Percentiles rank a stretch among this genome's conserved stretches.
Conservation (phyloP, 108 stramenopile species). For the Nitzschia inconspicua region DNA sequence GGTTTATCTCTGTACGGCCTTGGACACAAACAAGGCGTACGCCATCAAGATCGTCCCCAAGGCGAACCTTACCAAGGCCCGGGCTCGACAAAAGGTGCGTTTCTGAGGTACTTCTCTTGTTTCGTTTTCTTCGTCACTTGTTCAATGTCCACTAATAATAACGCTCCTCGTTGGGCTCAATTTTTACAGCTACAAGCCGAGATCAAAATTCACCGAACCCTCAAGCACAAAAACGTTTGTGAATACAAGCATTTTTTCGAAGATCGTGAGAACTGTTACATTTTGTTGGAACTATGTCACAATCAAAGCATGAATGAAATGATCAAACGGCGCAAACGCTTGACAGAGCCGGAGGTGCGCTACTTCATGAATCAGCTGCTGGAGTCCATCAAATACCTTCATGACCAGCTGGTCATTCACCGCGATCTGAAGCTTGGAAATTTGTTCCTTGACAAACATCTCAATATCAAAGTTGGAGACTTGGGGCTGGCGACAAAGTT, state of each 20-base stretch:
- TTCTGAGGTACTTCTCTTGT: too few relatives aligned
- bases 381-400: conserved; percentile 89
- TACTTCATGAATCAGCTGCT: conserved; percentile 82
- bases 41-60: conserved; percentile 94
- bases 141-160: too few relatives aligned
- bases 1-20: conserved; percentile 80
- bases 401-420: conserved; percentile 90
- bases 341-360: conserved; percentile 87
- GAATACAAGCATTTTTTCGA: conserved; percentile 98
- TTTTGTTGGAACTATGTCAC: conserved; percentile 96
- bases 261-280: conserved; percentile 94
- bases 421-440: conserved; percentile 99
- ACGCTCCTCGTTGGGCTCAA: not conserved
- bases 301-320: conserved; percentile 96
- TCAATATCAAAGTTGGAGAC: conserved; percentile 90
- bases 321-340: conserved; percentile 85
- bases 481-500: conserved; percentile 96
- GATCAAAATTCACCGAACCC: conserved; percentile 95
- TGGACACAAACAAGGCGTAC: conserved; percentile 80
- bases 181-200: conserved; percentile 91
- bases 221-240: conserved; percentile 91
- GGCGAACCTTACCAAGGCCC: conserved; percentile 82
- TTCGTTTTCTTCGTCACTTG: too few relatives aligned
- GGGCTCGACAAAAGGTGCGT: conserved; percentile 90
- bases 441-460: conserved; percentile 86